phyloP scores from a whole-genome alignment of 2,329 filamentous ascomycete genomes.

The Aspergillus felis region DNA sequence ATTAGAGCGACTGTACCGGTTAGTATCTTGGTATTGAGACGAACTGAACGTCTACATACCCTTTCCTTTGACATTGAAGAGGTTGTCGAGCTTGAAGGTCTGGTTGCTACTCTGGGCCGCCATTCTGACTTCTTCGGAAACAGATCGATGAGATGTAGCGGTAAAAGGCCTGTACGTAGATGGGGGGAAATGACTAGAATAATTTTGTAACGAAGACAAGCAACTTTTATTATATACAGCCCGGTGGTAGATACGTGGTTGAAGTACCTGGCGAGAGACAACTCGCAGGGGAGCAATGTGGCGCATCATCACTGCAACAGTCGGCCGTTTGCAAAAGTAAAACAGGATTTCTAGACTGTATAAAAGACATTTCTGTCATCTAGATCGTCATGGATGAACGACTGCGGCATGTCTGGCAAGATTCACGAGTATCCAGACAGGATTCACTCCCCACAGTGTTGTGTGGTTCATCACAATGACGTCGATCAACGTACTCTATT shows the following conservation, averaged over 20 bases:
- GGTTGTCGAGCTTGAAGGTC: slow-evolving; percentile 48
- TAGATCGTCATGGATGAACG: background rate
- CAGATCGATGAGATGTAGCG: background rate
- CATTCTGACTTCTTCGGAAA: slow-evolving; percentile 12
- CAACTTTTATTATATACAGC: background rate
- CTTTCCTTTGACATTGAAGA: slow-evolving; percentile 54
- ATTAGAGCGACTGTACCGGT: slow-evolving; percentile 49
- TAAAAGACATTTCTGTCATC: background rate
- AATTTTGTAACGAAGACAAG: background rate
- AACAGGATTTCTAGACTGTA: background rate
- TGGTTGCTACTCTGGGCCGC: slow-evolving; percentile 34
- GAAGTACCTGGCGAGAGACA: background rate
- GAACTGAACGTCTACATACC: slow-evolving; percentile 11
- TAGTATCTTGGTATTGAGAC: background rate
- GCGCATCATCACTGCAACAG: background rate
- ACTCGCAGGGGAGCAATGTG: background rate
- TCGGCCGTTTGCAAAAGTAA: background rate
- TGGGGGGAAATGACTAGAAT: background rate
- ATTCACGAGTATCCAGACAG: too few relatives aligned
- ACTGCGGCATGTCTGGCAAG: background rate
- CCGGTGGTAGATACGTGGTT: background rate
- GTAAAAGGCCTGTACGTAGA: background rate
- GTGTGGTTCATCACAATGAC: slow-evolving; percentile 11
- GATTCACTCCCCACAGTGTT: background rate
- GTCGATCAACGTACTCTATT: background rate